Base-by-base conservation (phyloP, 2,329 filamentous ascomycete species). In the Nemania sp. region DNA sequence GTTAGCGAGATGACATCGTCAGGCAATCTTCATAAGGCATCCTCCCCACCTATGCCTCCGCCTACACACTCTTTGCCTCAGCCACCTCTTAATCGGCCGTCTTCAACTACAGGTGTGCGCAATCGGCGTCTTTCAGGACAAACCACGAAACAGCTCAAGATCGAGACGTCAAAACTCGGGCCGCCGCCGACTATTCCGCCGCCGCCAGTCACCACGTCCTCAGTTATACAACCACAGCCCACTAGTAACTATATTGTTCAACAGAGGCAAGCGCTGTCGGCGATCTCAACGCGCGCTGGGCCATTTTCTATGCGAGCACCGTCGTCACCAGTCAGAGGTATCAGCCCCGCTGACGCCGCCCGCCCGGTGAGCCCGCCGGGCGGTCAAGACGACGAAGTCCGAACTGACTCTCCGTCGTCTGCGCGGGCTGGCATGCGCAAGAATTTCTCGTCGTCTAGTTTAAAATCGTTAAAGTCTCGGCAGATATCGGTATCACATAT, bases 111-210 rank as follows among this genome's bases (percentile, higher is more conserved):
- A 2, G 77, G 89, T 47, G 92, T 97, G 59, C 88, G 93, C 61
- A 93, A 87, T 73, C 88, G 94, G 68, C 88, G 94, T 69, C 82
- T 97, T 35, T 97, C 94, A 3, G 92, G 92, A 7, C 90, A 93
- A 73, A 93, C 93, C 74, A 83, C 88, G 15, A 94, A 92, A 77
- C 92, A 94, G 75, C 83, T 98, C 58, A 97, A 94, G 81, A 98
- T 98, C 64, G 93, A 98, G 79, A 98, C 94, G 0, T 73, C 78
- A 8, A 80, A 79, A 69, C 67, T 81, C n/a, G 72, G 69, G 51
- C 77, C 71, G 24, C 74, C 72, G 22, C 74, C 76, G 3, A 64
- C 27, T 29, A 66, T 72, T 20, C 72, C 70, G 27, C 72, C 70
- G 20, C 73, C 74, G 10, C 70, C 74, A 10, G 67, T 73, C 20